These are phyloP conservation scores for Lojkania enalia DNA, from an alignment of 2,329 filamentous ascomycete species.

Conservation along the genomic window DNA sequence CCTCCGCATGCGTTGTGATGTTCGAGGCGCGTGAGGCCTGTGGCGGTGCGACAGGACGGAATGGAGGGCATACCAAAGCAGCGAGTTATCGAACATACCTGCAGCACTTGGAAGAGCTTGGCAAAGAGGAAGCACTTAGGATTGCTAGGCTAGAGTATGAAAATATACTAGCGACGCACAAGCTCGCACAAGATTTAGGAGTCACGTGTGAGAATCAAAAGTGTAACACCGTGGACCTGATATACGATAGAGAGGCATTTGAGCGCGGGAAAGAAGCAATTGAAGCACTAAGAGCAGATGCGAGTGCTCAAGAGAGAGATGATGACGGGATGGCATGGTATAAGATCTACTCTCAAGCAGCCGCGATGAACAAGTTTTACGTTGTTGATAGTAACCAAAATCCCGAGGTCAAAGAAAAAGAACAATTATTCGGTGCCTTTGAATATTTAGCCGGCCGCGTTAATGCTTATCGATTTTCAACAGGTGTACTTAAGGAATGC, in stretches of 20 bases:
- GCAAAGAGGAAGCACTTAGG: conserved; percentile 53
- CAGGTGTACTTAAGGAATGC: conserved; percentile 28
- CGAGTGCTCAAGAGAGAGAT: conserved; percentile 26
- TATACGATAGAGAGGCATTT: conserved; percentile 53
- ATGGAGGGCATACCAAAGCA: conserved; percentile 55
- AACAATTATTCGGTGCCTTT: conserved; percentile 33
- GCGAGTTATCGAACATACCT: conserved; percentile 57
- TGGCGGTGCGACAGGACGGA: conserved; percentile 48
- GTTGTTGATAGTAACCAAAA: conserved; percentile 25
- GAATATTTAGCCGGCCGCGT: conserved; percentile 38
- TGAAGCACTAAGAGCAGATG: conserved; percentile 24
- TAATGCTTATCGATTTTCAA: conserved; percentile 38
- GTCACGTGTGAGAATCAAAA: conserved; percentile 50
- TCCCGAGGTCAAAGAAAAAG: conserved; percentile 12
- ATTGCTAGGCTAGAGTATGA: conserved; percentile 47
- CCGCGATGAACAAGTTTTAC: conserved; percentile 22
- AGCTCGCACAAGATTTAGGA: conserved; percentile 54
- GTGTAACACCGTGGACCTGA: conserved; percentile 61
- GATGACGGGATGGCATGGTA: conserved; percentile 35
- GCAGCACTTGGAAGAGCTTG: conserved; percentile 51
- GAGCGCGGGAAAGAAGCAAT: conserved; percentile 31
- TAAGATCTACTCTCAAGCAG: conserved; percentile 19
- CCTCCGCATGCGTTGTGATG: conserved; percentile 36
- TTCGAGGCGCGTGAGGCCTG: conserved; percentile 46
- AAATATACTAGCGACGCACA: conserved; percentile 59